Base-by-base conservation (phyloP, 2,329 filamentous ascomycete genomes). In the Balansia obtecta region DNA sequence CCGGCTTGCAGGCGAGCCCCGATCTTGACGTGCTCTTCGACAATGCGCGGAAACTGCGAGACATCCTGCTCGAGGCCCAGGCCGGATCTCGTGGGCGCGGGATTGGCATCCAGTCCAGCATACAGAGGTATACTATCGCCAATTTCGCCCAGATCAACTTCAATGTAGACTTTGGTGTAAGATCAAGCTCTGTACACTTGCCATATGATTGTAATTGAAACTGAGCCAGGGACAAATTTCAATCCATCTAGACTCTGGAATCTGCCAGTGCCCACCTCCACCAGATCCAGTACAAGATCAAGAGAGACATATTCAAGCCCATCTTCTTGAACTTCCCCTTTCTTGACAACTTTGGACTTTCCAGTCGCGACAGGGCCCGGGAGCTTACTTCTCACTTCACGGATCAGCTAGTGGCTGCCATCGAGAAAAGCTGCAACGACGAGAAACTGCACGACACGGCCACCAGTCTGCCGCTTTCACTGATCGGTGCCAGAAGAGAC, bases 71-170 rank as follows among this genome's bases (percentile, higher is more conserved):
- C 15, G 56, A 60, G 39, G 54, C 58, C 5, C 59, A 63, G 37
- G 55, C 60, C 32, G 57, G 56, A 49, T 51, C 41, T 3, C 45
- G 39, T 4, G 34, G 46, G 16, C 58, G 56, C 9, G 57, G 57
- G 30, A 56, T 66, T 15, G 50, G 57, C 3, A 56, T 69, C 43
- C 62, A 65, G 50, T 58, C 58, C 1, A 54, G 62, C 5, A 56
- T 68, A 15, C 67, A 69, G 52, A 57, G 65, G 16, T 65, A 65
- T 45, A 63, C 65, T 1, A 60, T 68, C 41, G 65, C 65, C 33
- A 68, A 68, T 51, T 58, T 65, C 44, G 61, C 61, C 7, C 61
- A 66, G 46, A 57, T 58, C 20, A 53, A 65, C 7, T 60, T 65
- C n/a, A 54, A 53, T 9, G 52, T 55, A n/a, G 53, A 59, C 37